These are phyloP conservation scores for Tolypocladium ovalisporum DNA, from an alignment of 2,329 filamentous ascomycete genomes.

Conservation along the genomic window DNA sequence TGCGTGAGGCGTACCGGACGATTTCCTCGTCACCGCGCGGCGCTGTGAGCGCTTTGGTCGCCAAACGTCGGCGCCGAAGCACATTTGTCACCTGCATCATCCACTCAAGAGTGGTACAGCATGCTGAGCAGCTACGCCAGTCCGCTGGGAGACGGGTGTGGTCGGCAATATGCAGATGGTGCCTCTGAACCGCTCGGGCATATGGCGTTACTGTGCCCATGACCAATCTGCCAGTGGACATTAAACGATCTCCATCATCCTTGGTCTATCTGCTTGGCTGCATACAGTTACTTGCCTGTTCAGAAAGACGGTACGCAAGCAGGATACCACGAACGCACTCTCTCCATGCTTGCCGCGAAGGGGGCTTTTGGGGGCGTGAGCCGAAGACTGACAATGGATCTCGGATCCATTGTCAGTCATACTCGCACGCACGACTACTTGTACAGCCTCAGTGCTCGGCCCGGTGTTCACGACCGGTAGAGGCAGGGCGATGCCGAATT, in stretches of 20 bases:
- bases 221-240: background rate
- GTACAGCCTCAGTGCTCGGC: background rate
- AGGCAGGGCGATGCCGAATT: background rate
- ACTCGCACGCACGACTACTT: background rate
- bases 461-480: background rate
- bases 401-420: background rate
- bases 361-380: background rate
- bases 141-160: background rate
- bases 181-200: background rate
- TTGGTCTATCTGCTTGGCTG: background rate
- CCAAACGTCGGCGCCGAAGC: background rate
- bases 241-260: background rate
- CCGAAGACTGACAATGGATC: background rate
- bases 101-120: background rate
- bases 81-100: background rate
- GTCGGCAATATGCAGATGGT: background rate
- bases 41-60: background rate
- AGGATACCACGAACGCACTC: background rate
- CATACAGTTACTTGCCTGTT: background rate
- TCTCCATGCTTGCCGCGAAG: background rate
- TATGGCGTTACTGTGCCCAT: background rate
- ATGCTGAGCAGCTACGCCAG: background rate
- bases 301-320: background rate
- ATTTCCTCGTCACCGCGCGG: no score
- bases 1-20: no score